A percentile compares a stretch with the other conserved stretches of the same genome.
Conservation (phyloP, 805 yeast genomes). For the Kuraishia molischiana region DNA sequence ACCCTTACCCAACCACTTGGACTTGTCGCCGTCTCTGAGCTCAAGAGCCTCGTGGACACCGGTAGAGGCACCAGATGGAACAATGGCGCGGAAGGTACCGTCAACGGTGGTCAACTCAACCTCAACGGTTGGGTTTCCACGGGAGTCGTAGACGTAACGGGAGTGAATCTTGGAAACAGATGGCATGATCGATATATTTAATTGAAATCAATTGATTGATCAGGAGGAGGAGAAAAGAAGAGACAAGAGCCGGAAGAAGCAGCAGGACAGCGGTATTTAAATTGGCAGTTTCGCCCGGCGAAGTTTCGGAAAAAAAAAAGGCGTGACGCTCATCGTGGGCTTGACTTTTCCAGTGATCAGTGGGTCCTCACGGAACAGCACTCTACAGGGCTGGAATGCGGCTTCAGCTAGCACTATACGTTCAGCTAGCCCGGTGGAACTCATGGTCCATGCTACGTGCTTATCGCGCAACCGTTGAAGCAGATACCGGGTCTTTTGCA, state of each 20-base stretch:
- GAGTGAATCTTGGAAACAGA: constrained; percentile 83
- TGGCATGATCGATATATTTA: constrained; percentile 12
- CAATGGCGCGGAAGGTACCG: constrained; percentile 94
- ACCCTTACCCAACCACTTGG: constrained; percentile 99
- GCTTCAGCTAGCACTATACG: too few relatives aligned
- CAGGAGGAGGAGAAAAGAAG: background rate
- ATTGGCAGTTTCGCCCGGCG: background rate
- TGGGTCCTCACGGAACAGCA: too few relatives aligned
- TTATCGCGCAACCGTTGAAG: too few relatives aligned
- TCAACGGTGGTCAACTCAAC: constrained; percentile 89
- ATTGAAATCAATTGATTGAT: background rate
- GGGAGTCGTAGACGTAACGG: constrained; percentile 97
- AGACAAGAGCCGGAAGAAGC: background rate
- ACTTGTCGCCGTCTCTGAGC: constrained; percentile 95
- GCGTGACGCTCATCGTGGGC: too few relatives aligned
- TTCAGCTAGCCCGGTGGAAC: too few relatives aligned
- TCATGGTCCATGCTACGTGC: too few relatives aligned
- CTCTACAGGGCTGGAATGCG: too few relatives aligned
- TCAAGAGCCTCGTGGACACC: constrained; percentile 98
- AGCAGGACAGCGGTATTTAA: background rate
- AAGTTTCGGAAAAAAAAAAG: too few relatives aligned
- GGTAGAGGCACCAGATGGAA: constrained; percentile 99
- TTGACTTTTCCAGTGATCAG: too few relatives aligned
- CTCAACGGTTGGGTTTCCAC: constrained; percentile 99
- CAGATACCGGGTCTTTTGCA: too few relatives aligned